Conservation (phyloP, 1,284 basidiomycete species). For the Rhodofomes roseus region DNA sequence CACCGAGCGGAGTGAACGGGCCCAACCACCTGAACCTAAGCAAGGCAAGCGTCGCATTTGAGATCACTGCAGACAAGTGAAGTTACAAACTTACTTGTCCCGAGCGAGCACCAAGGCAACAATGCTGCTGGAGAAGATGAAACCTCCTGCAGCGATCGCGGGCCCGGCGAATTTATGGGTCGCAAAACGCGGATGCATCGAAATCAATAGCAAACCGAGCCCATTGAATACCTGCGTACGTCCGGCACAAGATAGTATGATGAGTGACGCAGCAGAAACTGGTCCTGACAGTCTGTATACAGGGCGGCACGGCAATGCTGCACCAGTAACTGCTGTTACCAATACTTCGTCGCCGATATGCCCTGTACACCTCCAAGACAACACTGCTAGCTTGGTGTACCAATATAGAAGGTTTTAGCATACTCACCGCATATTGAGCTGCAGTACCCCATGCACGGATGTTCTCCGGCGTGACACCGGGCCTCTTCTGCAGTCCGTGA, state of each 20-base stretch:
- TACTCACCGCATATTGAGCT: constrained; percentile 57
- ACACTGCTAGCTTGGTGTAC: too few species aligned
- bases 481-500: constrained; percentile 52
- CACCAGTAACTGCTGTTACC: neutral
- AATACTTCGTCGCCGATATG: neutral
- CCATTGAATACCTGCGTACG: constrained; percentile 68
- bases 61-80: neutral
- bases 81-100: constrained; percentile 40
- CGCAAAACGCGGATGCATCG: constrained; percentile 67
- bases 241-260: neutral
- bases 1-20: constrained; percentile 76
- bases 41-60: neutral
- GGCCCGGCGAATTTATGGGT: constrained; percentile 66
- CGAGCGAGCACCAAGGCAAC: constrained; percentile 57
- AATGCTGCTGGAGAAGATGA: constrained; percentile 73
- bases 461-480: constrained; percentile 47
- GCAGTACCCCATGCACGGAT: constrained; percentile 63
- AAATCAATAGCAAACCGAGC: constrained; percentile 67
- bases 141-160: constrained; percentile 58
- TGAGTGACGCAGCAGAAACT: neutral
- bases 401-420: too few species aligned
- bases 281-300: neutral
- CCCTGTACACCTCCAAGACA: neutral
- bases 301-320: neutral
- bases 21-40: constrained; percentile 59